Conservation (phyloP, 2,329 filamentous ascomycete genomes). For the Aspergillus sp. region DNA sequence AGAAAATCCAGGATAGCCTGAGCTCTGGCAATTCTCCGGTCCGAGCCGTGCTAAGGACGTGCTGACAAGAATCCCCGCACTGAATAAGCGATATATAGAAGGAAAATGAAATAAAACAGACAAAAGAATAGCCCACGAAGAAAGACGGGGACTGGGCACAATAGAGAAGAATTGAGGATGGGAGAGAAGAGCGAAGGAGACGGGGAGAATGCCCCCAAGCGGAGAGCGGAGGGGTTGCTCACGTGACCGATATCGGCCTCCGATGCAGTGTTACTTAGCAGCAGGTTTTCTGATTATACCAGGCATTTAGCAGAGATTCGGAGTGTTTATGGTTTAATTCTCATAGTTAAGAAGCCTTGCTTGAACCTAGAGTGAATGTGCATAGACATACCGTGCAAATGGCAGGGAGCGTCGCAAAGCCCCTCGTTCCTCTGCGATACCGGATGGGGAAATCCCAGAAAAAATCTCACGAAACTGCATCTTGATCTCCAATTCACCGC, state of each 20-base stretch:
- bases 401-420: not conserved
- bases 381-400: not conserved
- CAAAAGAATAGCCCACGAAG: not conserved
- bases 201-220: slow-evolving; percentile 3
- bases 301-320: too few relatives aligned
- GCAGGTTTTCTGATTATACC: too few relatives aligned
- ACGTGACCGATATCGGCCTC: not conserved
- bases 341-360: too few relatives aligned
- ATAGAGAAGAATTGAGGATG: not conserved
- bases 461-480: not conserved
- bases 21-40: not conserved
- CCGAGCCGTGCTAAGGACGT: not conserved
- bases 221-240: slow-evolving; percentile 2
- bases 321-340: too few relatives aligned
- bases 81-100: slow-evolving; percentile 3
- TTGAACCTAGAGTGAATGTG: too few relatives aligned
- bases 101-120: not conserved
- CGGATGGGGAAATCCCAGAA: not conserved
- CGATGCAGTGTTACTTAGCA: not conserved
- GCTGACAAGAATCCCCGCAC: not conserved
- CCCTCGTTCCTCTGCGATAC: not conserved
- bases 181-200: slow-evolving; percentile 1
- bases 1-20: not conserved
- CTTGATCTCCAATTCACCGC: slow-evolving; percentile 14
- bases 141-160: too few relatives aligned